Conservation (phyloP, 1,284 basidiomycete species). For the Sphagnurus paluster region DNA sequence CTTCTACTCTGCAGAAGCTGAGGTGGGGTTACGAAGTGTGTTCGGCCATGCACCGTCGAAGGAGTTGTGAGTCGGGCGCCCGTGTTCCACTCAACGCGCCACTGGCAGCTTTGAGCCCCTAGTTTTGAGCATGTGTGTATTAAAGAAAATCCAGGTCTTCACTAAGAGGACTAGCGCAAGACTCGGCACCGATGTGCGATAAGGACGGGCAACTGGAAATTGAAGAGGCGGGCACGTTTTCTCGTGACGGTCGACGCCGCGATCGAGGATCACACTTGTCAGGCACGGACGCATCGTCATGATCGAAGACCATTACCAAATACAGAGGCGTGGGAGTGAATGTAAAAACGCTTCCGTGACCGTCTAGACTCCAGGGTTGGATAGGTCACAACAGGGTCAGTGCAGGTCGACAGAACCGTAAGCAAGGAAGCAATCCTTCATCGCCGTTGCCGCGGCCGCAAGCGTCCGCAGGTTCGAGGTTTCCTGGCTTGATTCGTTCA, state of each 20-base stretch:
- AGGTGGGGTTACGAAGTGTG: no score
- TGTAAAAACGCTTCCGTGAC: constrained; percentile 14
- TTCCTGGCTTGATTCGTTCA: no score
- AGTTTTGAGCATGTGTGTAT: no score
- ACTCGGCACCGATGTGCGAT: constrained; percentile 35
- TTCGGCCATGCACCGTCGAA: no score
- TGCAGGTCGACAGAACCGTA: no score
- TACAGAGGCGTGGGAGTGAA: constrained; percentile 12
- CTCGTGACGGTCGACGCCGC: constrained; percentile 31
- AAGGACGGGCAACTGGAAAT: constrained; percentile 31
- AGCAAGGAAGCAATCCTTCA: no score
- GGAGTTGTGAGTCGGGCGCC: constrained; percentile 92
- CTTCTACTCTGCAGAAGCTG: constrained; percentile 43
- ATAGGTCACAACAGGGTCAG: no score
- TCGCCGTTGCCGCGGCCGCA: no score
- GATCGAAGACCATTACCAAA: constrained; percentile 28
- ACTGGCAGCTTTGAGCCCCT: no score
- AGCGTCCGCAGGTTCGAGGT: no score
- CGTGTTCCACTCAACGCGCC: constrained; percentile 65
- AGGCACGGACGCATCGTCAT: constrained; percentile 33
- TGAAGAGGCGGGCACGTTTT: constrained; percentile 27
- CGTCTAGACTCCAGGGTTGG: no score
- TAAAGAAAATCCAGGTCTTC: no score
- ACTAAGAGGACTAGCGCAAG: constrained; percentile 18
- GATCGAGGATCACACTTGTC: constrained; percentile 33